phyloP scores from a whole-genome alignment of 164 flowering plant species.

The Chimonanthus praecox region DNA sequence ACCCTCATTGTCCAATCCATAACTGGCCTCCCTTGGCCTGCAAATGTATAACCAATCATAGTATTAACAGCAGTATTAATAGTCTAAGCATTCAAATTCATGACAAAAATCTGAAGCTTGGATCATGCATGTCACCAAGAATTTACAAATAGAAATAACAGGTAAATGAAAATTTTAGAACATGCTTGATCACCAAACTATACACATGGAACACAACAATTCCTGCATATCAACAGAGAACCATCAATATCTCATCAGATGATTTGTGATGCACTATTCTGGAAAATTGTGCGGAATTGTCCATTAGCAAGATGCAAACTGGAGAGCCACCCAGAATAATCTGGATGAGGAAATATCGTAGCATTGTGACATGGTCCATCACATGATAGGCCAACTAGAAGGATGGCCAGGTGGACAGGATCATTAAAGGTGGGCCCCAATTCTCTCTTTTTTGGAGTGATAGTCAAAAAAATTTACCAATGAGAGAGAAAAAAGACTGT shows the following conservation, averaged over 20 bases:
- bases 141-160: slow-evolving; percentile 4
- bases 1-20: slow-evolving; percentile 71
- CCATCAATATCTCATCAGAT: too few species aligned
- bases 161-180: background rate
- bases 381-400: background rate
- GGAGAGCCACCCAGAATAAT: background rate
- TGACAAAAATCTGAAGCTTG: background rate
- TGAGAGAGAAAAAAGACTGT: too few species aligned
- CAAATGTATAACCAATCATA: slow-evolving; percentile 2
- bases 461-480: too few species aligned
- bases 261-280: too few species aligned
- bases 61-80: background rate
- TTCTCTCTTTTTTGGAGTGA: background rate
- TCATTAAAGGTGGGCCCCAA: background rate
- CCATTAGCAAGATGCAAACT: background rate
- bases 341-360: background rate
- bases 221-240: too few species aligned
- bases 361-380: background rate
- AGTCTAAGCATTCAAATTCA: background rate
- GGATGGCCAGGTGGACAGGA: background rate
- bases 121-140: background rate
- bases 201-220: background rate
- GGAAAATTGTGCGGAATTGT: too few species aligned
- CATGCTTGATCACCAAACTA: background rate
- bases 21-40: slow-evolving; percentile 54